phyloP scores from a whole-genome alignment of 345 rosid genomes.

The Trapa bicornis region DNA sequence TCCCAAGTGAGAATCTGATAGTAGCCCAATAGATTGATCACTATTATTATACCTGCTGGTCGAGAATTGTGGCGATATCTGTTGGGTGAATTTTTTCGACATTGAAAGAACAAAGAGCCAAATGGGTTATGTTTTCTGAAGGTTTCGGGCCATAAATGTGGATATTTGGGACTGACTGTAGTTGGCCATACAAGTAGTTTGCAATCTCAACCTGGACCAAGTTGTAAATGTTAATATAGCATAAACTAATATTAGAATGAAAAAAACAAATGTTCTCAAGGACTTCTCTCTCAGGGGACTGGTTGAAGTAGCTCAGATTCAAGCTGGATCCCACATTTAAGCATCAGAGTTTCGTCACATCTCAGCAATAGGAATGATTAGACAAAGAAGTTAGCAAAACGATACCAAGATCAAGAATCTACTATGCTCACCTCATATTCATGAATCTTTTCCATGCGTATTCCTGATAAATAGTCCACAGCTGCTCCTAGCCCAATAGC shows the following conservation, averaged over 20 bases:
- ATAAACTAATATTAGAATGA: neutral
- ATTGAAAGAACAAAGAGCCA: slow-evolving; percentile 85
- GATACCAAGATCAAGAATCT: neutral
- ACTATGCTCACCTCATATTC: slow-evolving; percentile 54
- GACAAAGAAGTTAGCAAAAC: neutral
- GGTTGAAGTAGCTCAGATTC: neutral
- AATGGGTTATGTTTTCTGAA: slow-evolving; percentile 40
- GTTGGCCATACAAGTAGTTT: slow-evolving; percentile 60
- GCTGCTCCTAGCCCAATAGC: slow-evolving; percentile 95
- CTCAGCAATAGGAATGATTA: neutral
- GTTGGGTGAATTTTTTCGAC: slow-evolving; percentile 75
- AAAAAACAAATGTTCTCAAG: neutral
- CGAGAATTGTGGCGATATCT: slow-evolving; percentile 80
- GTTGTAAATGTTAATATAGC: neutral
- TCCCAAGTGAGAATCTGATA: neutral
- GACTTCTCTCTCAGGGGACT: neutral
- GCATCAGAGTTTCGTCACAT: neutral
- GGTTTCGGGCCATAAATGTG: slow-evolving; percentile 85
- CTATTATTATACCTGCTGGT: slow-evolving; percentile 59
- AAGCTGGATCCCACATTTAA: slow-evolving; percentile 1
- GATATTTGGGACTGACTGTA: slow-evolving; percentile 40
- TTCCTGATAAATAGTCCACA: slow-evolving; percentile 61
- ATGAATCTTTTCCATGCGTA: slow-evolving; percentile 79
- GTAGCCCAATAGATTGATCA: neutral
- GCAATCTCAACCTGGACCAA: slow-evolving; percentile 49